Conservation (phyloP, 345 rosid genomes). For the Microcos paniculata region DNA sequence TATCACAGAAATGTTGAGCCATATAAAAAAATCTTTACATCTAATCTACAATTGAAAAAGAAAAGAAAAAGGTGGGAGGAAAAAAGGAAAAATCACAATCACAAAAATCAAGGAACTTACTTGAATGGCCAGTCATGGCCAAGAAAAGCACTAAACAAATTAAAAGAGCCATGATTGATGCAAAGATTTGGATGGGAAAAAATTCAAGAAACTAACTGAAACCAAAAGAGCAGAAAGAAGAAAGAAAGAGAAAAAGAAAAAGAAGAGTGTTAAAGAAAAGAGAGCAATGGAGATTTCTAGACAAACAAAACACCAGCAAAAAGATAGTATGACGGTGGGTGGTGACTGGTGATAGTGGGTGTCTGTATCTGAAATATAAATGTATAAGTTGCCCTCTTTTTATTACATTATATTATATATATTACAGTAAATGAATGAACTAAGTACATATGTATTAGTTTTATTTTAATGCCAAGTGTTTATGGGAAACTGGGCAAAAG, state of each 20-base stretch:
- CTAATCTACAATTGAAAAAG: background rate
- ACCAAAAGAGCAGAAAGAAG: background rate
- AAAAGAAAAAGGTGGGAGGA: background rate
- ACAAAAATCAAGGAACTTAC: slow-evolving; percentile 41
- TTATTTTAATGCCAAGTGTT: too few species aligned
- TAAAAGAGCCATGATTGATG: slow-evolving; percentile 53
- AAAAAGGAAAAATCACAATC: background rate
- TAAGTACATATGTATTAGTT: too few species aligned
- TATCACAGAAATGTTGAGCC: slow-evolving; percentile 3
- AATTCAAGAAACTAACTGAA: slow-evolving; percentile 3
- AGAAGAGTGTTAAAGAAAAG: background rate
- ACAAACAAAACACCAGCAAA: background rate
- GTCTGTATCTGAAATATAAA: background rate
- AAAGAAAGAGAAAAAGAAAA: background rate
- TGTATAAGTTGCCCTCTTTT: too few species aligned
- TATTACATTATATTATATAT: background rate
- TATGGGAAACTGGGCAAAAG: background rate
- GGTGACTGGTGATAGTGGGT: slow-evolving; percentile 23
- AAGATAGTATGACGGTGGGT: slow-evolving; percentile 27
- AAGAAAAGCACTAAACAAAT: slow-evolving; percentile 46
- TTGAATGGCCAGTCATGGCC: slow-evolving; percentile 58
- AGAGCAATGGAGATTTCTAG: slow-evolving; percentile 25
- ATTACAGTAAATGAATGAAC: too few species aligned
- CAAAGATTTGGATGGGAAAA: slow-evolving; percentile 12
- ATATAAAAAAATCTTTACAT: background rate